phyloP scores from a whole-genome alignment of 345 rosid species.

The Cardamine occulta region DNA sequence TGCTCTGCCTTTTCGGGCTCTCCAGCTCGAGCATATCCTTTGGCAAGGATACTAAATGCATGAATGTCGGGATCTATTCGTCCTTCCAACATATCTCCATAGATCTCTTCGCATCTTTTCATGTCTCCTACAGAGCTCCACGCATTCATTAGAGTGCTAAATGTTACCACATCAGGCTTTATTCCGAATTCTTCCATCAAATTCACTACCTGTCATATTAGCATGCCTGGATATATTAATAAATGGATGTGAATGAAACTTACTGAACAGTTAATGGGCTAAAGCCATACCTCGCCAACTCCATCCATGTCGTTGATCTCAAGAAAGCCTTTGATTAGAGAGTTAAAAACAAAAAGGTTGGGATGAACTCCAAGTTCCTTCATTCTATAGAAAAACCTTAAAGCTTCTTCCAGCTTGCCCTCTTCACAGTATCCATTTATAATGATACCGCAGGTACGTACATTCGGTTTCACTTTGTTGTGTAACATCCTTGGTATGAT shows the following conservation, averaged over 20 bases:
- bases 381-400: slow-evolving; percentile 74
- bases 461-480: slow-evolving; percentile 66
- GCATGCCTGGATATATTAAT: neutral
- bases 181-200: slow-evolving; percentile 73
- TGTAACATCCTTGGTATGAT: slow-evolving; percentile 74
- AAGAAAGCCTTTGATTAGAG: slow-evolving; percentile 84
- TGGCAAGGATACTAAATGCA: slow-evolving; percentile 81
- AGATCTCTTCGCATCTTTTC: slow-evolving; percentile 85
- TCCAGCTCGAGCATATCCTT: slow-evolving; percentile 79
- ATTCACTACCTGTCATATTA: slow-evolving; percentile 55
- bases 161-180: slow-evolving; percentile 81
- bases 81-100: slow-evolving; percentile 70
- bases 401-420: slow-evolving; percentile 76
- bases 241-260: neutral
- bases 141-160: slow-evolving; percentile 91
- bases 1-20: slow-evolving; percentile 75
- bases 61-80: slow-evolving; percentile 80
- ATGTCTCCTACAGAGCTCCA: slow-evolving; percentile 88
- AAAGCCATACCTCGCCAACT: slow-evolving; percentile 66
- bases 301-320: slow-evolving; percentile 62
- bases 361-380: slow-evolving; percentile 85
- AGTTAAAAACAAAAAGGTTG: slow-evolving; percentile 79
- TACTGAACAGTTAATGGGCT: neutral
- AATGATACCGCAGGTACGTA: slow-evolving; percentile 82
- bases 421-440: slow-evolving; percentile 84